Evolutionary conservation across 2,329 filamentous ascomycete genomes (phyloP), one percentile per base, ranked within the genome.

Genomic region (Graphium sp.): DNA sequence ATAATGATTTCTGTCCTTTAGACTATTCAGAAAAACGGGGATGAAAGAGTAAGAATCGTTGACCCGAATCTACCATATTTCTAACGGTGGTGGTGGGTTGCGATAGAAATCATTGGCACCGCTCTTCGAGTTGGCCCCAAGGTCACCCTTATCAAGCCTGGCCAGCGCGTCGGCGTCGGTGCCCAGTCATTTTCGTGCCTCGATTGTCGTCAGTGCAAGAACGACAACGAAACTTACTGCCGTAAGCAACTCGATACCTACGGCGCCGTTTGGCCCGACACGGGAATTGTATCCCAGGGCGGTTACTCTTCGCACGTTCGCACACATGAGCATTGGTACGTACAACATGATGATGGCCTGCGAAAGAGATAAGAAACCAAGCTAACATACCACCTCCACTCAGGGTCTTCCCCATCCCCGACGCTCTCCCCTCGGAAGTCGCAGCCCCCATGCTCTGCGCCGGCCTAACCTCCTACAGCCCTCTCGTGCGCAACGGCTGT

Each of bases 391-490:
- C n/a, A n/a, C n/a, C n/a, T n/a, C n/a, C n/a, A n/a, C 43, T 5
- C 35, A 60, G 56, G 56, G 62, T 66, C 21, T 62, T 68, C 43
- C 74, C 73, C 43, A 85, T 89, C 38, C 82, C 81, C 5, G 76
- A 81, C 8, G 67, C 60, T 23, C 62, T 89, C 16, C 43, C 56
- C 2, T 62, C 60, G 21, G 55, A 56, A 25, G 49, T 70, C 23
- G 78, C 74, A 1, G 81, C 79, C 2, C 78, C 78, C 2, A 82
- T 84, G 75, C 62, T 89, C 34, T 91, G 82, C 48, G 82, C 79
- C 8, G 82, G 82, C 32, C 59, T 87, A 22, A 89, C 82, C 0
- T 70, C 71, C 24, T 91, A 74, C 55, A 75, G 67, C 26, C 82
- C 81, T 1, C 62, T 91, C 2, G 71, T 79, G 33, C 63, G 78